These are phyloP conservation scores for Monilinia aucupariae DNA, from an alignment of 2,329 filamentous ascomycete genomes.

Conservation along the genomic window DNA sequence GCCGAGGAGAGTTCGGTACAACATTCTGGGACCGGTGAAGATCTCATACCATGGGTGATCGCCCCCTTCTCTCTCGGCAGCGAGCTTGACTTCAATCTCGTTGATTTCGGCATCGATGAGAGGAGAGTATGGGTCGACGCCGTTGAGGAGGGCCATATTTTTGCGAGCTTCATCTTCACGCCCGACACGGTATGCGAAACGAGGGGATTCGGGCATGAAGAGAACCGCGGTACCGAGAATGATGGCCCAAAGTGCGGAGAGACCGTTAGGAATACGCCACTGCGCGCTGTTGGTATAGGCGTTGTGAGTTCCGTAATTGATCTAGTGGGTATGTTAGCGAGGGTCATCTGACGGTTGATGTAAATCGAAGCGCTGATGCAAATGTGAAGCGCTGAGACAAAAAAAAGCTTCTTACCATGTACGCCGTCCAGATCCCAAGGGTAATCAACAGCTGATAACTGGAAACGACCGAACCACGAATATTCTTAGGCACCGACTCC, in stretches of 20 bases:
- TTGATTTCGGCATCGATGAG: slow-evolving; percentile 44
- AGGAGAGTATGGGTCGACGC: slow-evolving; percentile 38
- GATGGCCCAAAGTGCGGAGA: slow-evolving; percentile 52
- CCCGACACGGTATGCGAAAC: slow-evolving; percentile 46
- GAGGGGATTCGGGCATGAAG: slow-evolving; percentile 50
- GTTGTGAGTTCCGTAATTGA: slow-evolving; percentile 56
- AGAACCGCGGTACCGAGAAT: slow-evolving; percentile 47
- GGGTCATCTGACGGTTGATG: background rate
- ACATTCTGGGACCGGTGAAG: slow-evolving; percentile 62
- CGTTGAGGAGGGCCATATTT: slow-evolving; percentile 43
- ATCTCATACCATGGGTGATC: slow-evolving; percentile 47
- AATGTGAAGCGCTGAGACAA: slow-evolving; percentile 18
- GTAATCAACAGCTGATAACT: slow-evolving; percentile 67
- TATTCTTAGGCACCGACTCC: slow-evolving; percentile 58
- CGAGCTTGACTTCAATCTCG: slow-evolving; percentile 48
- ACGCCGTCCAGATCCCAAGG: slow-evolving; percentile 56
- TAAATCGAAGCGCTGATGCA: too few relatives aligned
- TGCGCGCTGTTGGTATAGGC: slow-evolving; percentile 42
- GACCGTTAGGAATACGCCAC: slow-evolving; percentile 58
- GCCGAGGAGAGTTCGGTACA: slow-evolving; percentile 58
- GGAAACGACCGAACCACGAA: slow-evolving; percentile 58
- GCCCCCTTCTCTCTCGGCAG: slow-evolving; percentile 41
- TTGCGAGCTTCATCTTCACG: slow-evolving; percentile 44
- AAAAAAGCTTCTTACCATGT: slow-evolving; percentile 39
- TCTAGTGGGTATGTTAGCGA: slow-evolving; percentile 38